phyloP scores from a whole-genome alignment of 2,329 filamentous ascomycete species.

The Fusarium buxicola region DNA sequence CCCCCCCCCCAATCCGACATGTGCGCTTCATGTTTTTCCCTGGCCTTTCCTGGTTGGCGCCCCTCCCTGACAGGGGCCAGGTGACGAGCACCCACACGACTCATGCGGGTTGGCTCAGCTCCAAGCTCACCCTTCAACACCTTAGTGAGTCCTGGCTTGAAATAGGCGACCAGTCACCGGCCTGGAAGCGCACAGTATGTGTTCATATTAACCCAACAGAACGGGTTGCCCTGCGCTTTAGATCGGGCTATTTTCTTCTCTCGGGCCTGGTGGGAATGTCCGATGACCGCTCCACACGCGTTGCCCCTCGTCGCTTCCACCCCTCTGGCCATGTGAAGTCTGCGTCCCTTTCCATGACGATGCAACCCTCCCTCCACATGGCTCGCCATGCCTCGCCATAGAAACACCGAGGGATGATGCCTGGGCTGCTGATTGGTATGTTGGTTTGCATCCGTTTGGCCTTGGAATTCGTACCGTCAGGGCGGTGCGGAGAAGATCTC shows the following conservation, averaged over 20 bases:
- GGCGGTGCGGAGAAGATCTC: conserved; percentile 26
- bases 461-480: conserved; percentile 11
- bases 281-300: conserved; percentile 35
- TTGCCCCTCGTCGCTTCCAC: conserved; percentile 24
- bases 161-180: conserved; percentile 37
- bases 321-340: conserved; percentile 18
- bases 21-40: conserved; percentile 22
- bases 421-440: conserved; percentile 29
- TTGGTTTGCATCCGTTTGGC: conserved; percentile 9
- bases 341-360: conserved; percentile 23
- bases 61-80: conserved; percentile 33
- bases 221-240: conserved; percentile 43
- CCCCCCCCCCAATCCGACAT: conserved; percentile 28
- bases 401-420: conserved; percentile 19
- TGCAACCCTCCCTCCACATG: conserved; percentile 36
- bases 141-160: conserved; percentile 30
- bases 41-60: conserved; percentile 21
- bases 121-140: conserved; percentile 33
- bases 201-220: conserved; percentile 36
- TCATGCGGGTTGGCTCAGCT: conserved; percentile 42
- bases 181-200: conserved; percentile 35
- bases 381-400: conserved; percentile 24
- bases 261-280: conserved; percentile 25
- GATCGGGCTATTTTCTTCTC: conserved; percentile 39
- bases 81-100: conserved; percentile 39